Evolutionary conservation across 1,139 yeast genomes (phyloP), one percentile per base, ranked within the genome.

Genomic region (Eremothecium coryli): DNA sequence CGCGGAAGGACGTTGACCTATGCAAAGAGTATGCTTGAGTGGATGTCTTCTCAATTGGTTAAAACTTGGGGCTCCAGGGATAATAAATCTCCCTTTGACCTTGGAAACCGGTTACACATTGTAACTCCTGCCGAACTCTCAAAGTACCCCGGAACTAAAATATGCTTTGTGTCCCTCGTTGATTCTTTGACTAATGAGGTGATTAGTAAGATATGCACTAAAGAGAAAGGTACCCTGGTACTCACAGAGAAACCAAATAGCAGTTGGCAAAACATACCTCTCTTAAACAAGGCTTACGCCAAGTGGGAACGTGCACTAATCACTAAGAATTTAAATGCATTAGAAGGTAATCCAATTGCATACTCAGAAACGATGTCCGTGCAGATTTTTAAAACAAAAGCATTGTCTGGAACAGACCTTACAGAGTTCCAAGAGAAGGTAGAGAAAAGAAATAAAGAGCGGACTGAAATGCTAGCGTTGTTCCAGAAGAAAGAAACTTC

Each of bases 11-110:
- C 82, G 2, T 61, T 90, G 43, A 71, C 81, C 25, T 85, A 82
- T 54, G 95, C 96, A 0, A 75, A 86, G 13, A 80, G 85, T 38
- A 81, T 90, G 76, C 61, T 88, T 17, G 98, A 93, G 61, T 93
- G 97, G 97, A 82, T 90, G 90, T 76, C 93, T 0, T 72, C 88
- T 1, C 70, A 76, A 18, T 70, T 86, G 28, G 71, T 84, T 22
- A 79, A 81, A 46, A 81, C 78, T 35, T 85, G 95, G 90, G 95
- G 84, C 46, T 64, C 69, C 8, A 69, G 74, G 44, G 76, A 54
- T 28, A 50, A 74, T 36, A 72, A 73, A 37, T 72, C 81, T 2
- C 95, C 96, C 6, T 62, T 62, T 43, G 82, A 78, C 47, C 29
- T 56, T 21, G 77, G 82, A 39, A 62, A 78, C 20, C 64, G 74